phyloP scores from a whole-genome alignment of 257 asterid genomes.

The Linaria vulgaris region DNA sequence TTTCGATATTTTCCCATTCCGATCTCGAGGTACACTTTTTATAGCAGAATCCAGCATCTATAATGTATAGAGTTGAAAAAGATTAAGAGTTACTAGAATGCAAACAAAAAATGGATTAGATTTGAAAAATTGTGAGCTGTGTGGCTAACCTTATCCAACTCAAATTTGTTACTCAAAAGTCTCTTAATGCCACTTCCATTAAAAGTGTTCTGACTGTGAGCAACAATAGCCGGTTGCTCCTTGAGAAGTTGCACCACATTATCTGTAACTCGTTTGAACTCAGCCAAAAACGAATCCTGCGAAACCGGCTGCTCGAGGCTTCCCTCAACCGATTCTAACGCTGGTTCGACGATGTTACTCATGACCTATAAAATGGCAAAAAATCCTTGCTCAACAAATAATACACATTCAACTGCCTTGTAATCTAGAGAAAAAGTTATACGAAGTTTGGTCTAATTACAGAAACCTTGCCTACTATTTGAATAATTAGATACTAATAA shows the following conservation, averaged over 20 bases:
- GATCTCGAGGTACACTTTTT: slow-evolving; percentile 54
- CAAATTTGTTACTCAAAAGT: slow-evolving; percentile 70
- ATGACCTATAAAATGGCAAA: slow-evolving; percentile 49
- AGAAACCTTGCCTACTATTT: too few species aligned
- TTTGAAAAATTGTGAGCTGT: not conserved
- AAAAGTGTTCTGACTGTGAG: slow-evolving; percentile 74
- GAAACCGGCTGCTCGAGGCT: slow-evolving; percentile 54
- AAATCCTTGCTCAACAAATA: too few species aligned
- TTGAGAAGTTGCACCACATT: slow-evolving; percentile 54
- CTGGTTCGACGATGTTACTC: slow-evolving; percentile 66
- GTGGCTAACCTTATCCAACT: slow-evolving; percentile 64
- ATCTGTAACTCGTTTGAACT: slow-evolving; percentile 51
- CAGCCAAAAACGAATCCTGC: slow-evolving; percentile 55
- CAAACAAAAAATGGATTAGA: too few species aligned
- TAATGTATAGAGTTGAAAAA: slow-evolving; percentile 10
- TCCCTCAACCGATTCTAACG: slow-evolving; percentile 49
- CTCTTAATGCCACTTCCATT: slow-evolving; percentile 77
- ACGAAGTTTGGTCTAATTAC: too few species aligned
- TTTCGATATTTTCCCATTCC: slow-evolving; percentile 64
- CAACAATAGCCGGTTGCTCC: slow-evolving; percentile 83
- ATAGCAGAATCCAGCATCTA: slow-evolving; percentile 66
- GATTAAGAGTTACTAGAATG: too few species aligned
- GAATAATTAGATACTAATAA: too few species aligned
- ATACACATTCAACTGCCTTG: too few species aligned
- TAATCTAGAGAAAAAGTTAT: too few species aligned